These are phyloP conservation scores for Cryphonectria japonica DNA, from an alignment of 2,329 filamentous ascomycete genomes.

Conservation along the genomic window DNA sequence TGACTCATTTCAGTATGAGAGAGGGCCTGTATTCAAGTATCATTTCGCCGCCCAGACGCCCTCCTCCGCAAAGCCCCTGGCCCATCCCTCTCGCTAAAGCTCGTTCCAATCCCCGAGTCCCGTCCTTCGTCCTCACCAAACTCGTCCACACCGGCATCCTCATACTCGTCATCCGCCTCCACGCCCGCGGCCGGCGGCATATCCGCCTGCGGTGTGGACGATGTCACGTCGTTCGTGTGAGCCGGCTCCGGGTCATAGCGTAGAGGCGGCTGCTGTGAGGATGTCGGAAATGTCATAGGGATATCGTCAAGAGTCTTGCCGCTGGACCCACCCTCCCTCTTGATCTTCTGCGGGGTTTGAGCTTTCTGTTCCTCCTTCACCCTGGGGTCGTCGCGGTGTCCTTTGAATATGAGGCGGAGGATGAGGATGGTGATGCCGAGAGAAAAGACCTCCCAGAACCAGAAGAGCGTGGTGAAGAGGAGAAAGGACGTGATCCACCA, in stretches of 20 bases:
- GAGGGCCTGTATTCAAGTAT: background rate
- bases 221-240: conserved; percentile 5
- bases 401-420: conserved; percentile 45
- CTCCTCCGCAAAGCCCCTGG: conserved; percentile 19
- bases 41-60: conserved; percentile 16
- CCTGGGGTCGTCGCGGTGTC: conserved; percentile 23
- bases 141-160: conserved; percentile 33
- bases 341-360: conserved; percentile 11
- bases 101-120: conserved; percentile 60
- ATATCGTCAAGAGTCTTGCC: conserved; percentile 23
- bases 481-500: conserved; percentile 73
- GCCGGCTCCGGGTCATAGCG: conserved; percentile 36
- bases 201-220: background rate
- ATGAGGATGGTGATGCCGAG: conserved; percentile 67
- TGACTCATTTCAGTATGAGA: background rate
- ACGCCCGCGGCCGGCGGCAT: conserved; percentile 35
- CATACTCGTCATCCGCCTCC: conserved; percentile 40
- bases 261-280: conserved; percentile 26
- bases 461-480: conserved; percentile 73
- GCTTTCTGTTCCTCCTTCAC: conserved; percentile 30
- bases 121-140: conserved; percentile 36
- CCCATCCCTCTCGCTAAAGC: conserved; percentile 42
- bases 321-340: conserved; percentile 12
- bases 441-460: conserved; percentile 72
- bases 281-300: conserved; percentile 30